Percentiles rank a stretch among this genome's conserved stretches.
Evolutionary conservation across 805 yeast genomes (phyloP).

Genomic region (Zygoascus biomembranicola): DNA sequence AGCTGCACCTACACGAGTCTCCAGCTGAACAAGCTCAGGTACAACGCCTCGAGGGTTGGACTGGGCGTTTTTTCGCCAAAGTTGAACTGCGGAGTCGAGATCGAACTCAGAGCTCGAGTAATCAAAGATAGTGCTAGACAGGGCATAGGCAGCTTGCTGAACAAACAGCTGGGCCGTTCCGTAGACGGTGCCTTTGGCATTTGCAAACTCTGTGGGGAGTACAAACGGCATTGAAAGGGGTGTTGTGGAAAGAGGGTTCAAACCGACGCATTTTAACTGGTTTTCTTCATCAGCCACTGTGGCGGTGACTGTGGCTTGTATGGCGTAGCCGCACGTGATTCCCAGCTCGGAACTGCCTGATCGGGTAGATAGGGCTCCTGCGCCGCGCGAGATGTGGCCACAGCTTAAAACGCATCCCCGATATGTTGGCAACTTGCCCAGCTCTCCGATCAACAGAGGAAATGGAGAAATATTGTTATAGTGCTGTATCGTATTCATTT

Average conservation of each 20-base stretch:
- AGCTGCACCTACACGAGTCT: slow-evolving; percentile 80
- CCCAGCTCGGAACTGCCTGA: not conserved
- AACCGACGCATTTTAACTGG: not conserved
- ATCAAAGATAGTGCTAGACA: slow-evolving; percentile 35
- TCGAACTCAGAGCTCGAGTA: slow-evolving; percentile 60
- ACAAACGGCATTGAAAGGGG: slow-evolving; percentile 11
- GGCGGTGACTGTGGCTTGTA: not conserved
- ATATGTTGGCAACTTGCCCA: not conserved
- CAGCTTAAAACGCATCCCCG: not conserved
- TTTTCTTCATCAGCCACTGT: not conserved
- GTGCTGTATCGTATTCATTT: not conserved
- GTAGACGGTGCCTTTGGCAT: slow-evolving; percentile 16
- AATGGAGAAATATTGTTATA: not conserved
- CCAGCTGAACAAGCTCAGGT: slow-evolving; percentile 49
- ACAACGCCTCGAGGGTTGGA: slow-evolving; percentile 46
- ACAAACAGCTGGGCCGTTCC: slow-evolving; percentile 22
- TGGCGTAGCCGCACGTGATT: not conserved
- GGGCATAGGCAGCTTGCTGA: slow-evolving; percentile 27
- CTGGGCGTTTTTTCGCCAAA: slow-evolving; percentile 51
- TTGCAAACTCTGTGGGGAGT: slow-evolving; percentile 14
- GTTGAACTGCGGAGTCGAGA: slow-evolving; percentile 48
- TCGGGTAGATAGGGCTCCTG: not conserved
- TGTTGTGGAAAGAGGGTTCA: not conserved
- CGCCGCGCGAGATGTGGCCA: not conserved
- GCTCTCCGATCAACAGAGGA: too few relatives aligned